phyloP scores from a whole-genome alignment of 352 stramenopile species.

The Pythium scleroteichum region DNA sequence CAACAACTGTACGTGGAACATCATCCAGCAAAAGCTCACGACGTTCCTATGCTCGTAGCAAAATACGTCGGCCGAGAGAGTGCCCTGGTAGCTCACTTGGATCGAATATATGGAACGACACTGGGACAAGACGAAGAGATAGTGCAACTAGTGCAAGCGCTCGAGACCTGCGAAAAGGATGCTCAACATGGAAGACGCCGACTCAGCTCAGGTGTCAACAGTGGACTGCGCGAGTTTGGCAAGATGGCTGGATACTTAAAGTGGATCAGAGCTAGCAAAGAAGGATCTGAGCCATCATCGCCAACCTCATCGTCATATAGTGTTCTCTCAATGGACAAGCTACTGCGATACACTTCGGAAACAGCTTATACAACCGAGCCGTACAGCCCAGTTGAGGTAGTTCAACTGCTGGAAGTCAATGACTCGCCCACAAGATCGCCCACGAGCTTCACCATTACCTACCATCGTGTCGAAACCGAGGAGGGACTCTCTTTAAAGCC shows the following conservation, averaged over 20 bases:
- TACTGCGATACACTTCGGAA: constrained; percentile 48
- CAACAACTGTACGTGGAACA: constrained; percentile 60
- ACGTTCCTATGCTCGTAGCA: constrained; percentile 56
- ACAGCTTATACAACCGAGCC: constrained; percentile 41
- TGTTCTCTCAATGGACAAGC: constrained; percentile 52
- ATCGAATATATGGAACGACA: constrained; percentile 63
- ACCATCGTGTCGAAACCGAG: neutral
- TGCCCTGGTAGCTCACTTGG: constrained; percentile 57
- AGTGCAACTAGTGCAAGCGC: constrained; percentile 29
- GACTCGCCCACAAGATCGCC: neutral
- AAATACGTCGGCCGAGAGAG: constrained; percentile 52
- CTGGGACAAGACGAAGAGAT: constrained; percentile 41
- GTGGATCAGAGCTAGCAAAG: constrained; percentile 24
- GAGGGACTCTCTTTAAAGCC: neutral
- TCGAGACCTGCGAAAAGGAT: constrained; percentile 7
- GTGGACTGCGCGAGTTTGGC: constrained; percentile 45
- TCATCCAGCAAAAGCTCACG: constrained; percentile 56
- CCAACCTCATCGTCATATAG: constrained; percentile 32
- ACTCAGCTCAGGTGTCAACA: constrained; percentile 31
- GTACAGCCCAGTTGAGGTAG: constrained; percentile 34
- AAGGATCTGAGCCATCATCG: neutral
- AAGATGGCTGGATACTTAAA: constrained; percentile 42
- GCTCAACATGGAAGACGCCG: neutral
- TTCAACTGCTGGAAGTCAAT: constrained; percentile 35
- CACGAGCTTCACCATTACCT: constrained; percentile 11